These are phyloP conservation scores for Blastomyces emzantsi DNA, from an alignment of 2,329 filamentous ascomycete species.

Conservation along the genomic window DNA sequence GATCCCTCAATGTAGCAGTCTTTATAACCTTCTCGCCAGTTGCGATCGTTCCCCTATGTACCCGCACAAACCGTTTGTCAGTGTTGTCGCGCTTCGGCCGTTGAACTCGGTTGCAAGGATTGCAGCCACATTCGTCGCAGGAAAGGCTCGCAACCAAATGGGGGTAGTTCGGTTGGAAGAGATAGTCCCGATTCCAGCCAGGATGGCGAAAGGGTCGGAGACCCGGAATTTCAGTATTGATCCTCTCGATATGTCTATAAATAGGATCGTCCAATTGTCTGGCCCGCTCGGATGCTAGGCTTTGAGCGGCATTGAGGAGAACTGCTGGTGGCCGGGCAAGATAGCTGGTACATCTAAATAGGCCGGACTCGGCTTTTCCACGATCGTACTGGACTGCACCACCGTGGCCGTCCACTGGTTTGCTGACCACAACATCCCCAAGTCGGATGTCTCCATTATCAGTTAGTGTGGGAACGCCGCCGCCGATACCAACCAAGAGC, in stretches of 20 bases:
- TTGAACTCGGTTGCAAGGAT: background rate
- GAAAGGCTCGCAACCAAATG: background rate
- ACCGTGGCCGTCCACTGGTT: too few relatives aligned
- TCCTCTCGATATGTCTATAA: background rate
- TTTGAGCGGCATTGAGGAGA: background rate
- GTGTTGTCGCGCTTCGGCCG: background rate
- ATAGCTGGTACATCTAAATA: background rate
- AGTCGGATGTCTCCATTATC: background rate
- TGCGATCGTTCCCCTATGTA: background rate
- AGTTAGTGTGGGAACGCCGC: background rate
- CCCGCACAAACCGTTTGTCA: background rate
- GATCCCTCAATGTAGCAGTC: background rate
- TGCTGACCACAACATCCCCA: slow-evolving; percentile 3
- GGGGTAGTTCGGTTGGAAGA: background rate
- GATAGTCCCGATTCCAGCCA: background rate
- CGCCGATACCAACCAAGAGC: background rate
- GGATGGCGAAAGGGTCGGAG: background rate
- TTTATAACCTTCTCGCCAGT: background rate
- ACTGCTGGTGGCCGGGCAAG: background rate
- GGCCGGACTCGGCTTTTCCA: background rate
- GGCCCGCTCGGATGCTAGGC: background rate
- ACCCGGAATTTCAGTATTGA: too few relatives aligned
- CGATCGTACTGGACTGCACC: background rate
- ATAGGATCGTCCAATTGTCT: background rate
- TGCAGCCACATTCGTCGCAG: background rate